Evolutionary conservation across 441 rosid genomes (phyloP), one percentile per base, ranked within the genome.

Genomic region (Viola pubescens): DNA sequence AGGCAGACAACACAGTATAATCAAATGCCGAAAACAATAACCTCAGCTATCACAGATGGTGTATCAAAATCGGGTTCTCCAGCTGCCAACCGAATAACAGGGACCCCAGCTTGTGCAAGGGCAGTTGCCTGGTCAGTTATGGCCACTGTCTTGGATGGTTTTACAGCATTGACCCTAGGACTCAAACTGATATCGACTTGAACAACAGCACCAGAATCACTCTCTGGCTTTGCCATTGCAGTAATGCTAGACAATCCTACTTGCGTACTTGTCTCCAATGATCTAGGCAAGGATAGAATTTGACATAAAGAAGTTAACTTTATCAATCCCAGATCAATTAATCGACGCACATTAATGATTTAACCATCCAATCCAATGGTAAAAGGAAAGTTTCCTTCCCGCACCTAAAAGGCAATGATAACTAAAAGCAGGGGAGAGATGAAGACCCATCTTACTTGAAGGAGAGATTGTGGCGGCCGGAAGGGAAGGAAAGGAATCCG

Each of bases 41-140:
- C 99, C 88, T 89, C 95, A 4, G 91, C 79, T 65, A 94, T 81
- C 48, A 64, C 50, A 63, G 75, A 62, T 19, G 99, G 97, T 3
- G 99, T 94, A 61, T 90, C 96, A 50, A 90, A 94, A 81, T 94
- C 99, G 10, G 99, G 96, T 61, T 94, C 99, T 55, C 97, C 99
- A 37, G 97, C 96, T 56, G 99, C 97, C 76, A 94, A 76, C 9
- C 88, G 76, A 60, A 94, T 85, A 52, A 94, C 84, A 3, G 97
- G 96, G 12, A 88, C 78, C 54, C 99, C 99, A 34, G 97, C 84
- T 73, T 86, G 87, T 8, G 61, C 81, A 72, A 94, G 97, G 48
- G 97, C 90, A 10, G 91, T 78, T 0, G 99, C 96, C 56, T 83
- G 95, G 67, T 94, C 97, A 55, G 86, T 84, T 65, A 94, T 85